Evolutionary conservation across 106 monocot genomes (phyloP).

Genomic region (Chionographis japonica): DNA sequence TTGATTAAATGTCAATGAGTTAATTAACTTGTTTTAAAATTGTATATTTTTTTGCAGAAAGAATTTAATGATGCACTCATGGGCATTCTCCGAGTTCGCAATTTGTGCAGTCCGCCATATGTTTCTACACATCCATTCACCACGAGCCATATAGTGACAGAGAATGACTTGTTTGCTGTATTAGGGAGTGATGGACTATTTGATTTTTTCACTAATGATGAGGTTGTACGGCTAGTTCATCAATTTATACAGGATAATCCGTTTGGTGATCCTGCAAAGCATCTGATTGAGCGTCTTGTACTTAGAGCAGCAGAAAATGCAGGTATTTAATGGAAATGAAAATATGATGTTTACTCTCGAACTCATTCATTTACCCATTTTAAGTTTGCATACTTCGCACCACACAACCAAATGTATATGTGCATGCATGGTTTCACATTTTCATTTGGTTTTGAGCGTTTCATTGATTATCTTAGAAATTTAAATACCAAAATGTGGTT

Average conservation of each 20-base stretch:
- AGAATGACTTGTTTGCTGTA: slow-evolving; percentile 75
- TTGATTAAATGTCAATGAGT: background rate
- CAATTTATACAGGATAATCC: slow-evolving; percentile 60
- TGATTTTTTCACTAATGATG: slow-evolving; percentile 70
- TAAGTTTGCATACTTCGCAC: too few relatives aligned
- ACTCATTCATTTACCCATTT: too few relatives aligned
- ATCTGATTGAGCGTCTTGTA: slow-evolving; percentile 70
- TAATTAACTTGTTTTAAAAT: background rate
- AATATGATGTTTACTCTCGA: too few relatives aligned
- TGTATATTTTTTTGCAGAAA: slow-evolving; percentile 30
- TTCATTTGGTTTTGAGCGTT: too few relatives aligned
- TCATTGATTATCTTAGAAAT: too few relatives aligned
- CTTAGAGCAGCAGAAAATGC: slow-evolving; percentile 65
- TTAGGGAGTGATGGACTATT: slow-evolving; percentile 88
- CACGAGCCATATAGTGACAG: slow-evolving; percentile 47
- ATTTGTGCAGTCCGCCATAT: slow-evolving; percentile 70
- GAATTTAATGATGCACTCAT: slow-evolving; percentile 75
- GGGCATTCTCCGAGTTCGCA: slow-evolving; percentile 77
- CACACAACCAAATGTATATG: too few relatives aligned
- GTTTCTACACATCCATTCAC: slow-evolving; percentile 68
- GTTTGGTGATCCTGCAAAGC: slow-evolving; percentile 81
- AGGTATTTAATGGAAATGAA: slow-evolving; percentile 27
- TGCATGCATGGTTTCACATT: too few relatives aligned
- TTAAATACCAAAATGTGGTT: too few relatives aligned
- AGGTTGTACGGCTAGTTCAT: slow-evolving; percentile 66